Evolutionary conservation across 352 stramenopile species (phyloP).

Genomic region (Stramenopiles sp.): DNA sequence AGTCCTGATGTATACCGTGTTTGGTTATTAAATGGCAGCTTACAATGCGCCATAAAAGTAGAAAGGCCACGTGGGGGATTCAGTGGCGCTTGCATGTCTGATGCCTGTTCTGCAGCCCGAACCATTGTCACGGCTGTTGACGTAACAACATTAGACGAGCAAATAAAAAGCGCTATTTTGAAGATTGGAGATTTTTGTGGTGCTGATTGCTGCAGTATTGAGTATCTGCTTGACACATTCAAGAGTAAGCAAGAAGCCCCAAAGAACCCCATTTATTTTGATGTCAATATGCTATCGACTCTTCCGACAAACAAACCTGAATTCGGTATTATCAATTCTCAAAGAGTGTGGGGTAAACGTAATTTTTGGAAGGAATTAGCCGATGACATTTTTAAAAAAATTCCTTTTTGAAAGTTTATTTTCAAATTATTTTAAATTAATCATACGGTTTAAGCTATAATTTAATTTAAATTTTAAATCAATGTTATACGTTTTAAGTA

Average conservation of each 20-base stretch:
- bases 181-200: neutral
- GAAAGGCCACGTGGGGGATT: neutral
- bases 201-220: slow-evolving; percentile 5
- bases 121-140: neutral
- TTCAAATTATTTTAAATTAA: no score
- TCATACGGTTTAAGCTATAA: no score
- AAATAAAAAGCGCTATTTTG: neutral
- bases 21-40: neutral
- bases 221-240: neutral
- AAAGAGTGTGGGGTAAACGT: neutral
- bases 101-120: neutral
- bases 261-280: neutral
- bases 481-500: no score
- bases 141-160: neutral
- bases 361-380: neutral
- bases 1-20: neutral
- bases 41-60: slow-evolving; percentile 8
- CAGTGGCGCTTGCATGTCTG: neutral
- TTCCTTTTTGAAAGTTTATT: no score
- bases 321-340: neutral
- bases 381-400: neutral
- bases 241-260: neutral
- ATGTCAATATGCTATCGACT: slow-evolving; percentile 11
- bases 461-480: no score
- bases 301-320: neutral